Evolutionary conservation across 306 rosid genomes (phyloP), one percentile per base, ranked within the genome.

Genomic region (Begonia loranthoides): DNA sequence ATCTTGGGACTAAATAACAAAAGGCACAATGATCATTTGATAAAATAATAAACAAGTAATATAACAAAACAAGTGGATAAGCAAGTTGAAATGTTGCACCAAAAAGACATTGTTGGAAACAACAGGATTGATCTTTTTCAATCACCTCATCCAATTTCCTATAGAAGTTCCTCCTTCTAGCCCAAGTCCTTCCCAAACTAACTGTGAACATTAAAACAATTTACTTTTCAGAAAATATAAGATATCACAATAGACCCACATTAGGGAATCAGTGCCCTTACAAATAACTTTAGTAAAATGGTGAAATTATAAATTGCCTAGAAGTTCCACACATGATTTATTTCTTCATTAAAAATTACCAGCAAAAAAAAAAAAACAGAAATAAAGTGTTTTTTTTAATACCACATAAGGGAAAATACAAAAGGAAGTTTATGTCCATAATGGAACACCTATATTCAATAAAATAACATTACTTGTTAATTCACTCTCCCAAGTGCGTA

Each of bases 101-200:
- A 43, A 13, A 12, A 43, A 43, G 1, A 10, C n/a, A n/a, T n/a
- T n/a, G n/a, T n/a, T n/a, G 13, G 14, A 43, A 0, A 43, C 46
- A 10, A 43, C 0, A 43, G 1, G 14, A 43, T 43, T 10, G 0
- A 43, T 10, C 46, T 13, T 43, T 1, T 10, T 43, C 46, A 5
- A 10, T 52, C 68, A 90, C 97, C 95, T 63, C 68, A 62, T 73
- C 95, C 97, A 90, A 71, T 72, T 80, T 70, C 95, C 97, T 14
- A 90, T 64, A 66, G 74, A 92, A 60, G 69, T 72, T 22, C 79
- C 86, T 63, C 95, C 95, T 68, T 94, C 92, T 61, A 90, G 84
- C 41, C 95, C 99, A 54, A 90, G 95, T 56, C 99, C 95, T 66
- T 86, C 85, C 95, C 94, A 86, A 14, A 78, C 76, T 61, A 90